Percentiles rank a stretch among this genome's conserved stretches.
phyloP scores from a whole-genome alignment of 148 eudicot genomes.

The Chenopodium formosanum region DNA sequence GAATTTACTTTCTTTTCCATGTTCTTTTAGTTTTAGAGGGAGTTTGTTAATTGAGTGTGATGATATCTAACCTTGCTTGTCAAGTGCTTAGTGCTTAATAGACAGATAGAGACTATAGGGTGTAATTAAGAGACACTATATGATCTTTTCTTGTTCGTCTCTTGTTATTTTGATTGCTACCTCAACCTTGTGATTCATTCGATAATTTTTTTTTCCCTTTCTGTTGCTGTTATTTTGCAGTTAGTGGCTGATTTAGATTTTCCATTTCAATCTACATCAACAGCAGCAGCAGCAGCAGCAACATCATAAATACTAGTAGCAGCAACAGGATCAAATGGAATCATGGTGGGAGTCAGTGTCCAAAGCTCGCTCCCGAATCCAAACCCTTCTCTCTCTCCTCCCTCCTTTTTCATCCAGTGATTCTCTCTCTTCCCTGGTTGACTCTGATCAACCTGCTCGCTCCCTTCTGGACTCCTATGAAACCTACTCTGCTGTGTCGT shows the following conservation, averaged over 20 bases:
- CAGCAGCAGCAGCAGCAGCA: neutral
- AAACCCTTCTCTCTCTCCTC: conserved; percentile 59
- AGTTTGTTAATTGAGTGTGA: neutral
- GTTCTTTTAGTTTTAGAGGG: neutral
- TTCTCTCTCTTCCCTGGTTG: conserved; percentile 59
- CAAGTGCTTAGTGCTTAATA: neutral
- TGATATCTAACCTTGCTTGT: neutral
- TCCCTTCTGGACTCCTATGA: conserved; percentile 68
- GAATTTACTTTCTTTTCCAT: neutral
- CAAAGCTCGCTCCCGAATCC: conserved; percentile 75
- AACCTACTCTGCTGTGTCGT: conserved; percentile 62
- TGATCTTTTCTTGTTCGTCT: neutral
- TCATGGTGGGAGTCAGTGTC: conserved; percentile 93
- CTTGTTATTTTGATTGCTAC: neutral
- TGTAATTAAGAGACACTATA: neutral
- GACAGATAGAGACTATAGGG: neutral
- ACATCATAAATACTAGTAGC: neutral
- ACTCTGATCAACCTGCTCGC: conserved; percentile 79
- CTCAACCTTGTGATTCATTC: neutral
- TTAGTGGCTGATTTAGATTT: neutral
- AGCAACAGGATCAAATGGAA: conserved; percentile 63
- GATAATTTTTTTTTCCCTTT: neutral
- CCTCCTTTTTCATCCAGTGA: conserved; percentile 26
- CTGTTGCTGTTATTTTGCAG: neutral
- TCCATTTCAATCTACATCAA: neutral